Conservation (phyloP, 148 eudicot species). For the Diospyros lotus region DNA sequence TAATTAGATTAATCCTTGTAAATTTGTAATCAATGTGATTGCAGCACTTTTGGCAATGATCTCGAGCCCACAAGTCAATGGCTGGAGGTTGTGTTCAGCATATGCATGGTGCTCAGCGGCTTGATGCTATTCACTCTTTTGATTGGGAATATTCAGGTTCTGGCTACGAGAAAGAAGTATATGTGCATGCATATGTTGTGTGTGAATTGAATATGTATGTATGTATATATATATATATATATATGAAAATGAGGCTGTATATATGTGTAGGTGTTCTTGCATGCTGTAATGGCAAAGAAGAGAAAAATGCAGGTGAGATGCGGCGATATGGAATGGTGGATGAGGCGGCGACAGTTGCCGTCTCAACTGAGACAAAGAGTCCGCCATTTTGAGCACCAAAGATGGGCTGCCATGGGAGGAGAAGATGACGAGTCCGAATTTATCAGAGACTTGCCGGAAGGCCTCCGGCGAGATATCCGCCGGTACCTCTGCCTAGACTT, state of each 20-base stretch:
- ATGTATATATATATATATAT: too few species aligned
- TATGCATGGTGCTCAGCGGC: slow-evolving; percentile 25
- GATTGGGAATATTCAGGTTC: slow-evolving; percentile 42
- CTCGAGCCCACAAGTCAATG: slow-evolving; percentile 25
- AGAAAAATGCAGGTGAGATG: slow-evolving; percentile 27
- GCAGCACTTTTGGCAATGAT: slow-evolving; percentile 36
- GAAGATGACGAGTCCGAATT: slow-evolving; percentile 36
- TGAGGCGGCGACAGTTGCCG: slow-evolving; percentile 38
- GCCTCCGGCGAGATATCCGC: slow-evolving; percentile 41
- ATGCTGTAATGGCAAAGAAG: slow-evolving; percentile 26
- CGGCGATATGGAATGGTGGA: slow-evolving; percentile 45
- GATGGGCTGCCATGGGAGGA: slow-evolving; percentile 33
- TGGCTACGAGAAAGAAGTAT: too few species aligned
- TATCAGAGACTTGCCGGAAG: slow-evolving; percentile 35
- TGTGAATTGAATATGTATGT: neutral
- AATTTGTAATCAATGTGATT: neutral
- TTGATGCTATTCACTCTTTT: slow-evolving; percentile 32
- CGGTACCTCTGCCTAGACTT: slow-evolving; percentile 40
- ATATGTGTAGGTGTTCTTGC: slow-evolving; percentile 29
- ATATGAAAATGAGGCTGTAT: neutral
- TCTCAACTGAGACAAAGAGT: slow-evolving; percentile 30
- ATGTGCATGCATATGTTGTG: too few species aligned
- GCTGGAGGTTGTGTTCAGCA: slow-evolving; percentile 28
- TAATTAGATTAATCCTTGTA: too few species aligned
- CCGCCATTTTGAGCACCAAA: slow-evolving; percentile 25